Evolutionary conservation across 169 alveolate genomes (phyloP), one percentile per base, ranked within the genome.

Genomic region (Eimeria praecox): DNA sequence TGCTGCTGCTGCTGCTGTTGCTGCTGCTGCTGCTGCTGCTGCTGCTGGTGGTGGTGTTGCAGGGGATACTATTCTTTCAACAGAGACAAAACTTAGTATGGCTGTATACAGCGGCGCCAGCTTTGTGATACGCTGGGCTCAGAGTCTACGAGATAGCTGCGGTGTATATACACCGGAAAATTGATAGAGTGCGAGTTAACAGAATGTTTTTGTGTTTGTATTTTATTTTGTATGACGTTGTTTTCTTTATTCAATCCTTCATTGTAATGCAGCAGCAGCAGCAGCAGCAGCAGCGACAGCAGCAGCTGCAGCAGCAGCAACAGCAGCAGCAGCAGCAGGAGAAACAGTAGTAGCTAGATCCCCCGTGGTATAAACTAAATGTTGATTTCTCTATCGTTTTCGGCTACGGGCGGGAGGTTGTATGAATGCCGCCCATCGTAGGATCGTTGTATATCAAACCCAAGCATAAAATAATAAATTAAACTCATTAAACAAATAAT

Each of bases 1-100:
- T 27, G 30, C 78, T 30, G 49, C 75, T 33, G 9, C 56, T 27
- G 92, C 71, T 27, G 42, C 54, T 83, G 22, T 54, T 78, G 89
- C 89, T 78, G 89, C 89, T 64, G 75, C 75, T 64, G 75, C 75
- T 64, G 75, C 75, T 64, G 30, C 75, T 40, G 94, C 52, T 27
- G 30, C 78, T 30, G 49, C 75, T 33, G 9, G 35, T 27, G 92
- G 46, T 27, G 42, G 33, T 83, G 22, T 54, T 78, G 33, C 75
- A n/a, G 27, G 35, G 89, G 38, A n/a, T n/a, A n/a, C n/a, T n/a
- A n/a, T n/a, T n/a, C 52, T 73, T 38, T 9, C 49, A 16, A 9
- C 85, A 4, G 56, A 49, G 56, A 49, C 12, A 12, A 49, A 49
- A 49, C 56, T 49, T 12, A 49, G 56, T 49, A 5, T 5, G 12